A percentile compares a stretch with the other conserved stretches of the same genome.
Conservation (phyloP, 257 asterid species). For the Solanum neorickii region DNA sequence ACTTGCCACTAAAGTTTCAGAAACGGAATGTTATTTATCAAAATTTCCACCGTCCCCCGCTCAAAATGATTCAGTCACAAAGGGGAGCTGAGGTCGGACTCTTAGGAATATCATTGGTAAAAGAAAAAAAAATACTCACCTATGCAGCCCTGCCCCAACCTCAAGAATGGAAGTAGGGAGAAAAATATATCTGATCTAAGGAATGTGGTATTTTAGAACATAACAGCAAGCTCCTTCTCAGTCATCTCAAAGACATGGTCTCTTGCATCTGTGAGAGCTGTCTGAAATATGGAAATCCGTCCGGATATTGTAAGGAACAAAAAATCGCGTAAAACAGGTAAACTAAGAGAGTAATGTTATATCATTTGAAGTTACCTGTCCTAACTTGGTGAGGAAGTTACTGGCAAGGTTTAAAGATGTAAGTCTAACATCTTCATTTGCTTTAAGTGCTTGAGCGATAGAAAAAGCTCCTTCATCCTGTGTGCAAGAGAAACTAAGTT, state of each 20-base stretch:
- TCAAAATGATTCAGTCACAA: slow-evolving; percentile 1
- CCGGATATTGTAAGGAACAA: neutral
- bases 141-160: neutral
- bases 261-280: slow-evolving; percentile 82
- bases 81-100: neutral
- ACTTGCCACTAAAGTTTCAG: neutral
- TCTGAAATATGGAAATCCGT: slow-evolving; percentile 43
- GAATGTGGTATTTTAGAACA: slow-evolving; percentile 36
- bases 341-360: neutral
- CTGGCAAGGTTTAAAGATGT: slow-evolving; percentile 65
- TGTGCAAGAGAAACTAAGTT: neutral
- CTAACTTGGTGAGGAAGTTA: slow-evolving; percentile 88
- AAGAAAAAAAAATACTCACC: neutral
- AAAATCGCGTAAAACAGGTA: neutral
- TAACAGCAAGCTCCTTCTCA: slow-evolving; percentile 67
- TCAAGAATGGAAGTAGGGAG: neutral
- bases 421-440: slow-evolving; percentile 84
- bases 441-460: slow-evolving; percentile 88
- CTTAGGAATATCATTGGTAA: neutral
- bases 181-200: neutral
- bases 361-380: slow-evolving; percentile 42
- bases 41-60: slow-evolving; percentile 16
- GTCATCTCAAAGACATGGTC: slow-evolving; percentile 94
- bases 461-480: slow-evolving; percentile 95
- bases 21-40: neutral